These are phyloP conservation scores for Trichoderma sp. DNA, from an alignment of 2,329 filamentous ascomycete species.

Conservation along the genomic window DNA sequence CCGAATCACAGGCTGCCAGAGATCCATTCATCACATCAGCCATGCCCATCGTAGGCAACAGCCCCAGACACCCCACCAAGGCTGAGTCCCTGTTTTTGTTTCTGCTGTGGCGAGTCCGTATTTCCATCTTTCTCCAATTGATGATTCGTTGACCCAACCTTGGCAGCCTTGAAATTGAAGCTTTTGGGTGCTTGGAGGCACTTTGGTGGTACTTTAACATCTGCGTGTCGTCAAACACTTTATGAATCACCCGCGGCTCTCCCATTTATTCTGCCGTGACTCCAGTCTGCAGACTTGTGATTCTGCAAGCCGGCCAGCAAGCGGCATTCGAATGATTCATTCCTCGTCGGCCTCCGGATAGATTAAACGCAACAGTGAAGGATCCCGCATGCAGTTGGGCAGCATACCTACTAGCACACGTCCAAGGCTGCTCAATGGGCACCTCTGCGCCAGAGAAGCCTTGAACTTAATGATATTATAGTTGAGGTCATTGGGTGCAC, in stretches of 20 bases:
- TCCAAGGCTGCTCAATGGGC: not conserved
- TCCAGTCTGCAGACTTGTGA: too few relatives aligned
- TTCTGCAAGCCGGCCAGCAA: not conserved
- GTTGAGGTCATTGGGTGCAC: not conserved
- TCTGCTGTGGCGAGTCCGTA: not conserved
- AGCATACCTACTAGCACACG: not conserved
- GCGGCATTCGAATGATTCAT: not conserved
- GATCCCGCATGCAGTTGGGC: not conserved
- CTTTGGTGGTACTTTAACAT: not conserved
- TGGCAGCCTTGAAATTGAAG: not conserved
- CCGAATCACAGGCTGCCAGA: not conserved
- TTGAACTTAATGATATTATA: not conserved
- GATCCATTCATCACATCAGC: not conserved
- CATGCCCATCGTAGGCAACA: conserved; percentile 2
- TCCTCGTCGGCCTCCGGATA: not conserved
- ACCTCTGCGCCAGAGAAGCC: not conserved
- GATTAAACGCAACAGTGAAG: not conserved
- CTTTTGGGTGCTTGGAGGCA: not conserved
- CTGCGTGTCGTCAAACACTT: not conserved
- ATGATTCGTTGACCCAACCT: not conserved
- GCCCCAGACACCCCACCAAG: not conserved
- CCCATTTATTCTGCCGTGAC: not conserved
- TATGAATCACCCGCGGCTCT: not conserved
- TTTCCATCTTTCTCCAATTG: not conserved
- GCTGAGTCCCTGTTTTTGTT: not conserved